Evolutionary conservation across 257 asterid genomes (phyloP).

Genomic region (Orobanche coerulescens): DNA sequence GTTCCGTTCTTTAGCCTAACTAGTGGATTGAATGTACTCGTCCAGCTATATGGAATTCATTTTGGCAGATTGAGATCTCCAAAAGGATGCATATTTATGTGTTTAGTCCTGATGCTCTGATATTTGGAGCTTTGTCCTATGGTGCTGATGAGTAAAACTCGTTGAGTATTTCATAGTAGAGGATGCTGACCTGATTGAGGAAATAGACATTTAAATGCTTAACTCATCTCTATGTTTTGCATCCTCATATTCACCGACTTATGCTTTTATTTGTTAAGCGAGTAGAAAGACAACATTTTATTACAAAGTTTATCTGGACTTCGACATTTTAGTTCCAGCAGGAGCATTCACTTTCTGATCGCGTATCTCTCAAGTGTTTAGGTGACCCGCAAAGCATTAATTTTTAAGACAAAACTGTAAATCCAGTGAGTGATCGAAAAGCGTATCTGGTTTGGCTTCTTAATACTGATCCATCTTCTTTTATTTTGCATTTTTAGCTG

Average conservation of each 20-base stretch:
- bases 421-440: not conserved
- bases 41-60: not conserved
- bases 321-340: conserved; percentile 1
- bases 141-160: not conserved
- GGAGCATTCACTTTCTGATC: conserved; percentile 7
- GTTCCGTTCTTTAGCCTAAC: conserved; percentile 8
- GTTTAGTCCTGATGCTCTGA: not conserved
- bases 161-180: conserved; percentile 13
- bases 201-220: not conserved
- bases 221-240: not conserved
- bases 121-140: not conserved
- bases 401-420: not conserved
- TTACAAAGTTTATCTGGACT: not conserved
- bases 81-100: not conserved
- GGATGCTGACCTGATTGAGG: conserved; percentile 16
- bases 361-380: not conserved
- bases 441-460: not conserved
- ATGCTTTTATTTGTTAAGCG: not conserved
- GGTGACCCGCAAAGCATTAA: not conserved
- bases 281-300: not conserved
- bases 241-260: not conserved
- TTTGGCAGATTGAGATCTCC: conserved; percentile 3
- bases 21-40: not conserved
- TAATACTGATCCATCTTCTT: not conserved
- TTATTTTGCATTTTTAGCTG: not conserved